Evolutionary conservation across 169 alveolate genomes (phyloP), one percentile per base, ranked within the genome.

Genomic region (Plasmodium cynomolgi): DNA sequence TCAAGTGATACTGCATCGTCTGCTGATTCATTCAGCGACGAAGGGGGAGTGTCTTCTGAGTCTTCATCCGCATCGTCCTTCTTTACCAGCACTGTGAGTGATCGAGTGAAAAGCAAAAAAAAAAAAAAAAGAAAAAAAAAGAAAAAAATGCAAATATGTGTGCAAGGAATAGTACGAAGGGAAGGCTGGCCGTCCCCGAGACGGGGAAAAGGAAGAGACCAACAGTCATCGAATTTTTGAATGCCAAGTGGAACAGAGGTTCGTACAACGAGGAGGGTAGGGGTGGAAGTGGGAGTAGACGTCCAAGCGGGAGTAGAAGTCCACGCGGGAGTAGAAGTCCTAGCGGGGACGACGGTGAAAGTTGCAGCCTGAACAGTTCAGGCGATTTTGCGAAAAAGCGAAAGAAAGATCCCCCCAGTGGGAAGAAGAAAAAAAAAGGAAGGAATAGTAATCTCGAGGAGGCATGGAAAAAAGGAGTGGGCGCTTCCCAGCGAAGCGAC

Each of bases 161-260:
- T 50, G 62, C 62, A 50, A 2, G 62, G 1, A 50, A 15, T 6
- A 50, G 23, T 50, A 15, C 62, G 23, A 85, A 41, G 29, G 84
- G 80, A 74, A 29, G 56, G 4, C 34, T 84, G 29, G n/a, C 17
- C 9, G 41, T 47, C 31, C 82, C 83, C n/a, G 68, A 75, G 3
- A 44, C 2, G 33, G 71, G 31, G 11, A 86, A 56, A 26, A 86
- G 71, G 68, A 86, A 31, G 44, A 86, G 93, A 34, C 93, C 93
- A 47, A 86, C 93, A 7, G 93, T 86, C n/a, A 86, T 86, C 1
- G 93, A 86, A 15, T 86, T 86, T 77, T 34, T 86, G 71, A 77
- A 86, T 86, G 83, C 80, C 80, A 86, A 86, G 6, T 86, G 93
- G 93, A 86, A 86, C 72, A 29, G 86, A 54, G 17, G n/a, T 71